Conservation (phyloP, 75 land plant genomes). For the Selaginella tamariscina region DNA sequence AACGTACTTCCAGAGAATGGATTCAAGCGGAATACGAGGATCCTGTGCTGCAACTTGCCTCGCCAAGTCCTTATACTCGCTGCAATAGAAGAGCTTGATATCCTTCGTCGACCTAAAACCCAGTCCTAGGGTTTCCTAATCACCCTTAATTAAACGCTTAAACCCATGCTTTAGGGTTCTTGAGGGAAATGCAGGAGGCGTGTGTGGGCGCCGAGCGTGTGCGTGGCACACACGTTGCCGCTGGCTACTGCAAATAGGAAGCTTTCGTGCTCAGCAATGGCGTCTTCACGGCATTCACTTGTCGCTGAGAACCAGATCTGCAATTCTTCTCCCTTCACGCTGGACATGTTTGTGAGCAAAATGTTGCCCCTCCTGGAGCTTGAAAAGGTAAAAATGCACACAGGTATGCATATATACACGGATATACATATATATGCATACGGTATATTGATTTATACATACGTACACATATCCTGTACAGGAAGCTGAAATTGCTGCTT, state of each 20-base stretch:
- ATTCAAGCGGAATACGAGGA: constrained; percentile 37
- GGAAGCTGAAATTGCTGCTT: constrained; percentile 12
- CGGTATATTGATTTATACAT: background rate
- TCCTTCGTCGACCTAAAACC: no score
- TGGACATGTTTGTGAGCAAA: constrained; percentile 11
- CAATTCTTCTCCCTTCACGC: no score
- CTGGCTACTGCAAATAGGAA: no score
- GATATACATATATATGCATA: background rate
- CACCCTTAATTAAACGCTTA: no score
- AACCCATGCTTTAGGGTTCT: no score
- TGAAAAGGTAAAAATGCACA: background rate
- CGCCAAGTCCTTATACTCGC: constrained; percentile 54
- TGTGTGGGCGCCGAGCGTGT: no score
- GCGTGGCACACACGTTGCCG: no score
- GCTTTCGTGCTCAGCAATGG: no score
- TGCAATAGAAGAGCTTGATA: constrained; percentile 61
- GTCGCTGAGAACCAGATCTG: no score
- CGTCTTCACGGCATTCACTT: no score
- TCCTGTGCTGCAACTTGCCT: constrained; percentile 42
- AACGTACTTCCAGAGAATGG: constrained; percentile 65
- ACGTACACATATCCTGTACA: background rate
- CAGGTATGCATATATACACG: background rate
- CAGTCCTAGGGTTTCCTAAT: no score
- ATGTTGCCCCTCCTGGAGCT: constrained; percentile 2
- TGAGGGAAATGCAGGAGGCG: no score